Evolutionary conservation across 192 early-diverging fungal species (phyloP).

Genomic region (Backusella tarrabulga): DNA sequence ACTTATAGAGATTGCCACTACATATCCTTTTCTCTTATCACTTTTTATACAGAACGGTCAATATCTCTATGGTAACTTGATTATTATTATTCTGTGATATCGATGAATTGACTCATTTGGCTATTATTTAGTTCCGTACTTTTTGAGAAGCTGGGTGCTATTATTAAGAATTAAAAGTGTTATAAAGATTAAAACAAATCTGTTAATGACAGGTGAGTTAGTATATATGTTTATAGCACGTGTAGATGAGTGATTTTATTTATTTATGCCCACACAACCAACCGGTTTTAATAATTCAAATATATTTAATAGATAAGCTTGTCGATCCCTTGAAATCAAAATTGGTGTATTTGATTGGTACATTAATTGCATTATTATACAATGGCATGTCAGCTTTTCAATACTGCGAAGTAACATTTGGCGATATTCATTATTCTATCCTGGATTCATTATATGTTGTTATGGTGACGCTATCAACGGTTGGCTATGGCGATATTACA

Average conservation of each 20-base stretch:
- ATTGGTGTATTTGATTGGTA: conserved; percentile 49
- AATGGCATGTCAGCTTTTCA: conserved; percentile 58
- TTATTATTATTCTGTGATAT: conserved; percentile 34
- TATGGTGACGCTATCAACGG: conserved; percentile 62
- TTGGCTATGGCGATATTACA: conserved; percentile 66
- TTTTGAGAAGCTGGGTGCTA: conserved; percentile 53
- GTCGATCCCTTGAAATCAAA: conserved; percentile 51
- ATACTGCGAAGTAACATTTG: conserved; percentile 55
- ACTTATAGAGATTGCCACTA: conserved; percentile 46
- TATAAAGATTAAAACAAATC: conserved; percentile 50
- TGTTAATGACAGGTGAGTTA: conserved; percentile 42
- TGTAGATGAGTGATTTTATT: neutral
- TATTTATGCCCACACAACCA: neutral
- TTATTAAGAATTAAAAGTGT: conserved; percentile 51
- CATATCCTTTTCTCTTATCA: conserved; percentile 51
- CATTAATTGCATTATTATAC: conserved; percentile 53
- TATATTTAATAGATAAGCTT: conserved; percentile 37
- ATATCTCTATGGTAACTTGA: conserved; percentile 38
- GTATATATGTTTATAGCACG: neutral
- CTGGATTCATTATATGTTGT: conserved; percentile 51
- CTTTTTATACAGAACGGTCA: conserved; percentile 37
- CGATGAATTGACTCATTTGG: neutral
- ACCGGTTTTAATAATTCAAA: neutral
- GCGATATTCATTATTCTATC: conserved; percentile 12
- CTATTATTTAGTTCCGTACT: conserved; percentile 48